A percentile compares a stretch with the other conserved stretches of the same genome.
Evolutionary conservation across 2,329 filamentous ascomycete species (phyloP).

Genomic region (Ceratocystis variospora): DNA sequence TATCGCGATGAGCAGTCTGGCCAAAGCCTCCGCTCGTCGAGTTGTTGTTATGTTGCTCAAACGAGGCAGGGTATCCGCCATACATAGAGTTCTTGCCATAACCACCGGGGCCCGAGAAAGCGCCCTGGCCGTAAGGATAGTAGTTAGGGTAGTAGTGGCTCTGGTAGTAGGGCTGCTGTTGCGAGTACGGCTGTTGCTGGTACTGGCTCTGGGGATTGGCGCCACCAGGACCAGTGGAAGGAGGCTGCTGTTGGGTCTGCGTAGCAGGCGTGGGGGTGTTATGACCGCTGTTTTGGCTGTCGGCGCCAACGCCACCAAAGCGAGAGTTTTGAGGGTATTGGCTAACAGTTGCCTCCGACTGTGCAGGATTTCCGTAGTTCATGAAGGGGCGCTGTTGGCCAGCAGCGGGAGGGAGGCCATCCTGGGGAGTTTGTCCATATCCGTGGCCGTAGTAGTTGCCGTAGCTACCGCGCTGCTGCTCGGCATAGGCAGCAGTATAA

Average conservation of each 20-base stretch:
- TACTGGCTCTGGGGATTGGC: conserved; percentile 39
- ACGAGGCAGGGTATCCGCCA: conserved; percentile 43
- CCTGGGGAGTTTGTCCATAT: conserved; percentile 53
- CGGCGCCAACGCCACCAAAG: conserved; percentile 45
- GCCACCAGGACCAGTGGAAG: conserved; percentile 24
- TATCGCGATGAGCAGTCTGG: conserved; percentile 41
- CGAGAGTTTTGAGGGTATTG: conserved; percentile 60
- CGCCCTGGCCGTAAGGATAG: conserved; percentile 40
- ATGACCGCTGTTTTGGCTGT: conserved; percentile 74
- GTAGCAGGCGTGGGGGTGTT: conserved; percentile 74
- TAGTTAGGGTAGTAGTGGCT: conserved; percentile 52
- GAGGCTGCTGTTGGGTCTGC: conserved; percentile 36
- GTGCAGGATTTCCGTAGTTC: conserved; percentile 52
- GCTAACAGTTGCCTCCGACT: conserved; percentile 45
- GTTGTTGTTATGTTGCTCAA: conserved; percentile 35
- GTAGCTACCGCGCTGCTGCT: conserved; percentile 58
- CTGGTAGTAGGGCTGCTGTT: conserved; percentile 43
- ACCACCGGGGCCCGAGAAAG: conserved; percentile 29
- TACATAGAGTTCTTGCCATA: conserved; percentile 44
- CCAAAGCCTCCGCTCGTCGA: conserved; percentile 41
- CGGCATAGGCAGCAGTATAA: conserved; percentile 77
- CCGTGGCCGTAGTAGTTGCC: conserved; percentile 49
- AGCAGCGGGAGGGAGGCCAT: conserved; percentile 39
- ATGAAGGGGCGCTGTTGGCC: conserved; percentile 47
- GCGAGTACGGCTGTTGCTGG: conserved; percentile 32